These are phyloP conservation scores for Chenopodium formosanum DNA, from an alignment of 148 eudicot species.

Conservation along the genomic window DNA sequence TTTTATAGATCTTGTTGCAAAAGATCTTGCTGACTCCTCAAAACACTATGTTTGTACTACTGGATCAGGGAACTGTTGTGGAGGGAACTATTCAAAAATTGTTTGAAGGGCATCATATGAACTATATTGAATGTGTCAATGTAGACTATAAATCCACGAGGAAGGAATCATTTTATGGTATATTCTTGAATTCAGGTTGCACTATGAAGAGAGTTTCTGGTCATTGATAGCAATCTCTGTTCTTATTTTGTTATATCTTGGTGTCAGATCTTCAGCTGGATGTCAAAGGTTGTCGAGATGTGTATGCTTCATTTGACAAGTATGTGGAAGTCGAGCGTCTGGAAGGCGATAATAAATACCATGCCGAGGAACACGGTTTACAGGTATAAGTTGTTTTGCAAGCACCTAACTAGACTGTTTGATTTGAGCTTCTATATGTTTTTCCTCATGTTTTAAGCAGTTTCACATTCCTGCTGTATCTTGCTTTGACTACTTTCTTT, in stretches of 20 bases:
- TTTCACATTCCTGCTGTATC: neutral
- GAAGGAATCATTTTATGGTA: conserved; percentile 97
- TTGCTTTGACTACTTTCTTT: neutral
- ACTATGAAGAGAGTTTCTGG: neutral
- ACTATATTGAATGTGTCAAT: conserved; percentile 92
- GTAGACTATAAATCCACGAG: conserved; percentile 92
- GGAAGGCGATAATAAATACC: conserved; percentile 96
- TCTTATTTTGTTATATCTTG: neutral
- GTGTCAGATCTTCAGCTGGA: conserved; percentile 92
- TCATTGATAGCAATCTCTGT: neutral
- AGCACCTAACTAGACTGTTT: neutral
- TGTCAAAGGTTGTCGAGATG: conserved; percentile 94
- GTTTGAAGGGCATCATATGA: conserved; percentile 98
- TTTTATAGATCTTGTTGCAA: neutral
- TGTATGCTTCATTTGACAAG: conserved; percentile 97
- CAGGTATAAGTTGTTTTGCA: conserved; percentile 50
- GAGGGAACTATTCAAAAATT: conserved; percentile 95
- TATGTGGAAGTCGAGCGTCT: conserved; percentile 96
- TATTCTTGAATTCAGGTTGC: neutral
- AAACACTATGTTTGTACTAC: conserved; percentile 19
- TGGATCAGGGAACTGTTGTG: conserved; percentile 91
- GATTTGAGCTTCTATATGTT: neutral
- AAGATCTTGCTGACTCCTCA: neutral
- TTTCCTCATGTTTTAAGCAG: neutral
- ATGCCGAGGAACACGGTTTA: conserved; percentile 82